Base-by-base conservation (phyloP, 2,329 filamentous ascomycete species). In the Trichoderma oligosporum region DNA sequence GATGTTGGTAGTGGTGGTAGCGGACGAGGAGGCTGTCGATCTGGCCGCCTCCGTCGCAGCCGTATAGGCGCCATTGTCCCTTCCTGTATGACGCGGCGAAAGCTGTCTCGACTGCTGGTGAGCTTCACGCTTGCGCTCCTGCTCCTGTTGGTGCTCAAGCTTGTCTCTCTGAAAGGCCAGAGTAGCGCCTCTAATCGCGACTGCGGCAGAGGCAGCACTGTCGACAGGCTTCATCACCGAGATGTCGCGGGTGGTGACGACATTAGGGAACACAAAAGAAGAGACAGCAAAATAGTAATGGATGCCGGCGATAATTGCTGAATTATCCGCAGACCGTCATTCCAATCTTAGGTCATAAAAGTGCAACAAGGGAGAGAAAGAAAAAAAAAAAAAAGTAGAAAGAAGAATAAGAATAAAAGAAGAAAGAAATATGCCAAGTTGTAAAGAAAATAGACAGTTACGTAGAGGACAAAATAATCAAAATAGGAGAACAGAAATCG, bases 171-270 rank as follows among this genome's bases (percentile, higher is more conserved):
- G 72, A 61, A 84, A 84, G 18, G 82, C 82, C 24, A 83, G 73
- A 9, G 77, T 78, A 8, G 82, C 82, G 52, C 82, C 82, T 58
- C 73, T 76, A 56, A 83, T 70, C 48, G 80, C 80, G n/a, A 33
- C 60, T 4, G 76, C 80, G 9, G 41, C 59, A 7, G 76, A n/a
- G n/a, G n/a, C 70, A 47, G 79, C 78, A 36, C 60, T 56, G 49
- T 65, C 68, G 65, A 67, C 67, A 63, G 67, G 64, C 67, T 67
- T 69, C 71, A 74, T 74, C 64, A 62, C 68, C 70, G 65, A 61
- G 53, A 12, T 22, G 51, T 39, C 31, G 57, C 35, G 39, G 16
- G 36, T 29, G 29, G 48, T 12, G 58, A 53, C 55, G 60, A 64
- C 64, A 66, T 66, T 25, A 22, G 58, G 51, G 47, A 35, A 11